Conservation (phyloP, 1,139 yeast species). For the Blastobotrys indianensis region DNA sequence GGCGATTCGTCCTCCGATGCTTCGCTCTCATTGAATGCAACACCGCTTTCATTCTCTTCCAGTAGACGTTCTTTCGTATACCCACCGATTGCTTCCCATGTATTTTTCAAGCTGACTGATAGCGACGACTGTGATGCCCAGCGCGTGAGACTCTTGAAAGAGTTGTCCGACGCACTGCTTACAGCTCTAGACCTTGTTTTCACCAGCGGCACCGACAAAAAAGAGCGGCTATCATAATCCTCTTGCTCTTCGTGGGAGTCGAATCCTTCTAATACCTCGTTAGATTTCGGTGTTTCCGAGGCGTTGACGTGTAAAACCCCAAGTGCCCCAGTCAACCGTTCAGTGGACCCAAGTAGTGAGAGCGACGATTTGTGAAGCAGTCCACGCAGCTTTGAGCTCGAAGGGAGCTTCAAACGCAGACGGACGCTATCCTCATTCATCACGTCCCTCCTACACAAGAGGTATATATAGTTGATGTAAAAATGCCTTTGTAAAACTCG, state of each 20-base stretch:
- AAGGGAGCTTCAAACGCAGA: slow-evolving; percentile 1
- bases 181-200: slow-evolving; percentile 1
- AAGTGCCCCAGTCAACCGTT: too few species aligned
- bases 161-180: slow-evolving; percentile 8
- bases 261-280: too few species aligned
- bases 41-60: slow-evolving; percentile 24
- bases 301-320: too few species aligned
- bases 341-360: slow-evolving; percentile 1
- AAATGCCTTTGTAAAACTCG: too few species aligned
- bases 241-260: too few species aligned
- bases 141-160: slow-evolving; percentile 9
- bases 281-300: too few species aligned
- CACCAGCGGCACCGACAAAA: not conserved
- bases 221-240: not conserved
- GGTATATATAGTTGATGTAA: too few species aligned
- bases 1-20: slow-evolving; percentile 9
- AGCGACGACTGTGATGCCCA: slow-evolving; percentile 19
- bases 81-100: slow-evolving; percentile 3
- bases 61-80: slow-evolving; percentile 4
- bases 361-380: slow-evolving; percentile 7
- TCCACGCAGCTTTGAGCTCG: slow-evolving; percentile 5
- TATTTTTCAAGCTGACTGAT: slow-evolving; percentile 3
- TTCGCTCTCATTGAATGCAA: slow-evolving; percentile 18
- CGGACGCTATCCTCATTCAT: too few species aligned
- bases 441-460: too few species aligned